Conservation (phyloP, 2,329 filamentous ascomycete species). For the Fusarium sterilihyphosum region DNA sequence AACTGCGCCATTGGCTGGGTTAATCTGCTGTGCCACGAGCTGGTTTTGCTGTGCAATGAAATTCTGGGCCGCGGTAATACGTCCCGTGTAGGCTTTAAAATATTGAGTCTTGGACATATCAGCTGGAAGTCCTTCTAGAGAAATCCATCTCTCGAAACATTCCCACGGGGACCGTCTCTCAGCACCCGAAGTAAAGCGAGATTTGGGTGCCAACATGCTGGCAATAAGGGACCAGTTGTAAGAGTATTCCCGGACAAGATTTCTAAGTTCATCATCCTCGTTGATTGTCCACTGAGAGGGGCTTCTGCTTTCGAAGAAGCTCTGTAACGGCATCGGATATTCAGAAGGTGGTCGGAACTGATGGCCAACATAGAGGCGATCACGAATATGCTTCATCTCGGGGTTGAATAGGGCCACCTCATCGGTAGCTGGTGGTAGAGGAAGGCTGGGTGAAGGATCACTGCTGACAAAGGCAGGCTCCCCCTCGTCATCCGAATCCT, state of each 20-base stretch:
- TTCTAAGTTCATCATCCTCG: slow-evolving; percentile 90
- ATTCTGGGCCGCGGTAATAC: slow-evolving; percentile 69
- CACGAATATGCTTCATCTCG: slow-evolving; percentile 88
- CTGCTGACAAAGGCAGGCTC: slow-evolving; percentile 66
- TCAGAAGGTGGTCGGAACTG: slow-evolving; percentile 94
- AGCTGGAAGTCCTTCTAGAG: slow-evolving; percentile 86
- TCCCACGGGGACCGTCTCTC: slow-evolving; percentile 97
- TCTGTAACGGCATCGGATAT: slow-evolving; percentile 87
- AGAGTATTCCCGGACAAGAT: slow-evolving; percentile 87
- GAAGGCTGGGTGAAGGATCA: slow-evolving; percentile 54
- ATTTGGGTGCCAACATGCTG: slow-evolving; percentile 77
- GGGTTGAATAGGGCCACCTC: slow-evolving; percentile 89
- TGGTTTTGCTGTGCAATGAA: slow-evolving; percentile 65
- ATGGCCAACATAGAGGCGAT: slow-evolving; percentile 89
- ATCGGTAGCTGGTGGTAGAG: slow-evolving; percentile 73
- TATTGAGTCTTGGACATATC: slow-evolving; percentile 97
- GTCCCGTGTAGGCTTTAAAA: slow-evolving; percentile 77
- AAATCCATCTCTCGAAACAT: slow-evolving; percentile 97
- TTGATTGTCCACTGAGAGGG: slow-evolving; percentile 91
- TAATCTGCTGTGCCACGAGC: slow-evolving; percentile 61
- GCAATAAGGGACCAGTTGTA: slow-evolving; percentile 99
- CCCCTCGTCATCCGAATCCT: slow-evolving; percentile 72
- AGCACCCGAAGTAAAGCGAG: slow-evolving; percentile 82
- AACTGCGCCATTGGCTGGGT: slow-evolving; percentile 47
- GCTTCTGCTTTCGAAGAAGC: slow-evolving; percentile 87